Conservation (phyloP, 306 rosid genomes). For the Urtica urens region DNA sequence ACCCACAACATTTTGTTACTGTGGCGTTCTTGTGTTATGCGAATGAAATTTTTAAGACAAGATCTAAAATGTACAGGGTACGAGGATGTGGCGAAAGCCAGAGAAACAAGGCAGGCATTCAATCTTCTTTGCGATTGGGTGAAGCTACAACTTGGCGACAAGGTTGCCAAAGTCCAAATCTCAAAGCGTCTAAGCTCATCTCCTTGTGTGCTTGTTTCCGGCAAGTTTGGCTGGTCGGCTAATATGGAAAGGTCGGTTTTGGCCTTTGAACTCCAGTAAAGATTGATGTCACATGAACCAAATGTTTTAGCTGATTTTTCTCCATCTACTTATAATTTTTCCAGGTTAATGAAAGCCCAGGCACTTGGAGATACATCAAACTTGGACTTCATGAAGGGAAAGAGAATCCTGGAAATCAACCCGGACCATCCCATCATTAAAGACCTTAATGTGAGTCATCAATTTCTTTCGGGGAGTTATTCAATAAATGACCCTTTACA, state of each 20-base stretch:
- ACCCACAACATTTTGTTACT: neutral
- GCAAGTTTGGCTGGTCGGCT: slow-evolving; percentile 99
- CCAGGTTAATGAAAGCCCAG: slow-evolving; percentile 97
- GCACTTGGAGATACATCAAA: slow-evolving; percentile 92
- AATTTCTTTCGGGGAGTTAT: too few relatives aligned
- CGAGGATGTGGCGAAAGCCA: slow-evolving; percentile 82
- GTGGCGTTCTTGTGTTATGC: neutral
- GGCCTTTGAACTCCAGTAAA: neutral
- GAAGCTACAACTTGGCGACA: slow-evolving; percentile 94
- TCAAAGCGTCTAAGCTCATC: slow-evolving; percentile 96
- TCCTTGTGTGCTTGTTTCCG: slow-evolving; percentile 99
- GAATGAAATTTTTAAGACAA: neutral
- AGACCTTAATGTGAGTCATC: slow-evolving; percentile 65
- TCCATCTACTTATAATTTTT: too few relatives aligned
- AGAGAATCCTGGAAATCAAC: slow-evolving; percentile 93
- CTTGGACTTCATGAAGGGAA: slow-evolving; percentile 97
- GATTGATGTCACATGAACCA: neutral
- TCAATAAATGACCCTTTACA: neutral
- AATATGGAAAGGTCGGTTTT: slow-evolving; percentile 86
- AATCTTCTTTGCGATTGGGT: slow-evolving; percentile 93
- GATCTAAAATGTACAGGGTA: slow-evolving; percentile 38
- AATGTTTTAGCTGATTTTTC: neutral
- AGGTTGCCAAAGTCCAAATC: slow-evolving; percentile 87
- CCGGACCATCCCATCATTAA: slow-evolving; percentile 85
- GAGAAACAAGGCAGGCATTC: slow-evolving; percentile 75